Base-by-base conservation (phyloP, 129 eudicot genomes). In the Artemisia argyi region DNA sequence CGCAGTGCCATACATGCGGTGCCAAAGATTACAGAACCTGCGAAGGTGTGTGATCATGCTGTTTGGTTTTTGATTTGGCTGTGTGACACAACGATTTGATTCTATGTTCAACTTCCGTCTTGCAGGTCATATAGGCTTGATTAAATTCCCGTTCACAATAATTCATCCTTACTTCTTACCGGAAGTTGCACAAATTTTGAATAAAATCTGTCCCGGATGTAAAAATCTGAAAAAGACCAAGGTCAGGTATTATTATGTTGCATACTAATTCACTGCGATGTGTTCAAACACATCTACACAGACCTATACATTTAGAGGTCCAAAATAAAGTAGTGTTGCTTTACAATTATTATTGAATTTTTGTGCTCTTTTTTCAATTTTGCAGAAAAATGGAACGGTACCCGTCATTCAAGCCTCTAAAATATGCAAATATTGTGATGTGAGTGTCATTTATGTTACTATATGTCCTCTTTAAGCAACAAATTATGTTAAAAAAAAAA, bases 201-300 rank as follows among this genome's bases (percentile, higher is more conserved):
- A 95, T 71, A 86, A 80, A 82, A 85, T 95, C 72, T 95, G 99
- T 39, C 91, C 96, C 1, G 94, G 91, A 61, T 95, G 99, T 80
- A 88, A 90, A 85, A 75, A 81, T 61, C 22, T 75, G 28, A 76
- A 81, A 73, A 69, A 83, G 83, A 79, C 79, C 73, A 88, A 88
- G 96, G 97, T 90, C 85, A 85, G 92, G 79, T 88, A 83, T 76
- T 68, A 79, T 74, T 68, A 79, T 74, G 77, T 53, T 76, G 61
- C 63, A 72, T 22, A 30, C 49, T 61, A 18, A 63, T 19, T 19
- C 48, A 42, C 17, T 18, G 60, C 49, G 12, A 64, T 69, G 26
- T 19, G 61, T 61, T n/a, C 10, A 39, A 39, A 8, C 46, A 39
- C 46, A 39, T 39, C 9, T 39, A 39, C 46, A 5, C 8, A 35